phyloP scores from a whole-genome alignment of 2,329 filamentous ascomycete genomes.

The Coniochaeta hoffmannii region DNA sequence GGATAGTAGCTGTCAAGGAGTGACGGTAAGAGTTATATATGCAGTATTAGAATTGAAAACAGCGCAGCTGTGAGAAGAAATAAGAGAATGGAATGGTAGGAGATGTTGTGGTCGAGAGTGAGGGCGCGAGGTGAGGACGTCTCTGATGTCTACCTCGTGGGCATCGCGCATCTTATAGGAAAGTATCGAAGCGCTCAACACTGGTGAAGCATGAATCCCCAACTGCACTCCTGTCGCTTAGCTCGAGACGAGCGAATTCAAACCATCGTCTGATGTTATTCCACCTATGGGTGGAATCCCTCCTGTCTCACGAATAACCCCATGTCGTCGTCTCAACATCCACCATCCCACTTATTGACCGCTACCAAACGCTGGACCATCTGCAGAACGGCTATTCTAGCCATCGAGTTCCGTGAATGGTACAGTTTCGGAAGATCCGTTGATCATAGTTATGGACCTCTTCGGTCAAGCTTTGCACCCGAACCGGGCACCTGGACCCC shows the following conservation, averaged over 20 bases:
- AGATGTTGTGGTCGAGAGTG: neutral
- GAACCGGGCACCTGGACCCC: neutral
- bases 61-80: slow-evolving; percentile 10
- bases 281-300: neutral
- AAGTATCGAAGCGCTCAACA: neutral
- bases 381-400: neutral
- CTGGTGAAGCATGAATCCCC: neutral
- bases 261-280: neutral
- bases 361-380: neutral
- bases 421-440: neutral
- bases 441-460: neutral
- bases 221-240: neutral
- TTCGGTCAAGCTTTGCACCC: neutral
- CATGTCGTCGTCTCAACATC: neutral
- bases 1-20: slow-evolving; percentile 3
- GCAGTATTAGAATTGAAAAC: slow-evolving; percentile 6
- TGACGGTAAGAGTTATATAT: slow-evolving; percentile 1
- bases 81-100: neutral
- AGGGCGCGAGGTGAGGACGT: neutral
- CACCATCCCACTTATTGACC: neutral
- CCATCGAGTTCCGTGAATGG: neutral
- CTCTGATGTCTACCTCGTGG: neutral
- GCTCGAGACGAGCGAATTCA: neutral
- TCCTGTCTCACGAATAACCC: neutral
- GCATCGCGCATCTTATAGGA: neutral